Percentiles rank a stretch among this genome's conserved stretches.
Conservation (phyloP, 2,329 filamentous ascomycete genomes). For the Allantophomopsis lycopodina region DNA sequence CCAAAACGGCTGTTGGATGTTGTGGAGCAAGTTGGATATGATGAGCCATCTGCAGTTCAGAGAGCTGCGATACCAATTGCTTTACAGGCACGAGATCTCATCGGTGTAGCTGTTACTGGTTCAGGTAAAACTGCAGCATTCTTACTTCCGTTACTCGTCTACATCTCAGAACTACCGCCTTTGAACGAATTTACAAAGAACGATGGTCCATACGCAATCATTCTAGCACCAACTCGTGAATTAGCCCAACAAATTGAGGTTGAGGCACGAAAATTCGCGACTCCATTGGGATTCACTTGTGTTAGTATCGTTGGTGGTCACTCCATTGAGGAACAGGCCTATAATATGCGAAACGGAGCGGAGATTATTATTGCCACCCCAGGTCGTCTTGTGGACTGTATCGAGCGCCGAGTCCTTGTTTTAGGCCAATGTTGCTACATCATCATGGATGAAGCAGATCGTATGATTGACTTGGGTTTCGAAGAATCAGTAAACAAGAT, state of each 20-base stretch:
- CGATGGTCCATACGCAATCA: conserved; percentile 93
- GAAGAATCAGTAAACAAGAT: conserved; percentile 98
- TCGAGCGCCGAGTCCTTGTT: conserved; percentile 83
- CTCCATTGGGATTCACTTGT: conserved; percentile 80
- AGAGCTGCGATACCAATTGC: conserved; percentile 92
- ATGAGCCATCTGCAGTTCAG: conserved; percentile 83
- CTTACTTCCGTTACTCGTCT: conserved; percentile 79
- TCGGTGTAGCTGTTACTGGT: conserved; percentile 94
- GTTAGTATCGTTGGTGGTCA: conserved; percentile 98
- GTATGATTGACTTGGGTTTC: conserved; percentile 97
- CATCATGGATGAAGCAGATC: conserved; percentile 98
- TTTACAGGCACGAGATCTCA: conserved; percentile 83
- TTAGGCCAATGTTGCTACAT: conserved; percentile 95
- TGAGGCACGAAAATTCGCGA: conserved; percentile 86
- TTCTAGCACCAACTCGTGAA: conserved; percentile 92
- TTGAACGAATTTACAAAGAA: conserved; percentile 79
- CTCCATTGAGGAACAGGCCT: conserved; percentile 85
- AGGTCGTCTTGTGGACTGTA: conserved; percentile 91
- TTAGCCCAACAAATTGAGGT: conserved; percentile 94
- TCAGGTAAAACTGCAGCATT: conserved; percentile 98
- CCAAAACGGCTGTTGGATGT: conserved; percentile 69
- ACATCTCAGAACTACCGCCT: conserved; percentile 81
- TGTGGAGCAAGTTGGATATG: conserved; percentile 75
- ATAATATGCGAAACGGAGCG: conserved; percentile 77
- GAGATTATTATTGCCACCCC: conserved; percentile 99